Evolutionary conservation across 148 eudicot genomes (phyloP).

Genomic region (Tetragonia tetragonoides): DNA sequence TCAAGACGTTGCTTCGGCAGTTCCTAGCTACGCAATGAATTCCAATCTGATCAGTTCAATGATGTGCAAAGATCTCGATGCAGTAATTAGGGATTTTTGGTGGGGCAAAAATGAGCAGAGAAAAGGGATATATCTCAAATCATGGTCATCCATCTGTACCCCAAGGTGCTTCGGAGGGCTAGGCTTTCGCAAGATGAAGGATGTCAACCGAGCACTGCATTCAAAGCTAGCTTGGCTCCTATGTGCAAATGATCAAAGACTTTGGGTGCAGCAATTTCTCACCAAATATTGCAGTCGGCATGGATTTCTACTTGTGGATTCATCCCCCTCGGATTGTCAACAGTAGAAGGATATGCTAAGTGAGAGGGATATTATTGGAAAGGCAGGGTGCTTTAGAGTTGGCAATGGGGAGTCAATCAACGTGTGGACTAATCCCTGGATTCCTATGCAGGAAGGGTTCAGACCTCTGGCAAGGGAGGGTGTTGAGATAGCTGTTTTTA

Average conservation of each 20-base stretch:
- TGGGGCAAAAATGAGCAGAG: background rate
- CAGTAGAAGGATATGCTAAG: background rate
- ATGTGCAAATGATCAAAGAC: background rate
- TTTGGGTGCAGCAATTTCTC: background rate
- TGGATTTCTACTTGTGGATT: background rate
- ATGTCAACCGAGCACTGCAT: background rate
- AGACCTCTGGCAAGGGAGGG: background rate
- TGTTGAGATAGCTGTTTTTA: too few relatives aligned
- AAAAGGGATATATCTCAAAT: background rate
- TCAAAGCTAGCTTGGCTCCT: background rate
- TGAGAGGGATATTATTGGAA: background rate
- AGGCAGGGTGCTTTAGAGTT: background rate
- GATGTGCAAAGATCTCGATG: background rate
- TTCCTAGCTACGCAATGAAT: background rate
- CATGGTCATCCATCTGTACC: background rate
- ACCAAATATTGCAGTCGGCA: background rate
- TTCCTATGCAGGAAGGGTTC: background rate
- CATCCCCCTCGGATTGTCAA: background rate
- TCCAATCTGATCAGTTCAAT: background rate
- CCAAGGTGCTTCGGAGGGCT: background rate
- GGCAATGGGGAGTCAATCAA: background rate
- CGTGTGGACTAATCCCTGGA: background rate
- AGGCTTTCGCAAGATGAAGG: background rate
- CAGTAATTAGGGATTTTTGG: background rate
- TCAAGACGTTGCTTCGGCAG: background rate